Base-by-base conservation (phyloP, 768 basidiomycete species). In the Leccinum arenicola region DNA sequence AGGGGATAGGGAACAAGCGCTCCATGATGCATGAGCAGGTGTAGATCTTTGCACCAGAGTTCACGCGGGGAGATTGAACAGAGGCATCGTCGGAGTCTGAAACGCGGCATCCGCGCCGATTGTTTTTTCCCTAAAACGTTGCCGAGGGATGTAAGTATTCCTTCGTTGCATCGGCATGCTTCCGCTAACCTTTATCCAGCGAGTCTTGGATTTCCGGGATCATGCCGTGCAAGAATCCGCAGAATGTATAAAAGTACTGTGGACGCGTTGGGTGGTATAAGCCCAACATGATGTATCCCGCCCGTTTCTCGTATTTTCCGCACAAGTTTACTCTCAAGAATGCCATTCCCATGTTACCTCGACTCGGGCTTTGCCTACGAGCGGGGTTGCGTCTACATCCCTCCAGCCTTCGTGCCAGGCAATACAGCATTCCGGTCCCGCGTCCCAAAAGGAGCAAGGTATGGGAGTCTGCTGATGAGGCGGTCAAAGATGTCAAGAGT, bases 401-500 rank as follows among this genome's bases (percentile, higher is more conserved):
- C 8, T 56, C 43, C 38, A 57, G 43, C 31, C 48, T 56, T 47
- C 53, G 33, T 54, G 27, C 9, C 35, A 60, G 43, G 43, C 36
- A 25, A 25, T 59, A 63, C 51, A 59, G 60, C 12, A 45, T 60
- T 8, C 25, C 36, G 4, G n/a, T 58, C 23, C 8, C 61, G 40
- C 56, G 38, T 19, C 67, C 61, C 21, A 68, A 66, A 31, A 73
- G 67, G 66, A 67, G 64, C 59, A 91, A 95, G 73, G 78, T 95
- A 17, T 95, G 87, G 85, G 75, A 77, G 36, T 88, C 86, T 9
- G 86, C 79, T 0, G 91, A 93, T 50, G 89, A 91, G 54, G 93
- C 92, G 2, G 82, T 95, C 61, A 80, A 83, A 68, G 93, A 91
- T 64, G 79, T 95, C 69, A 87, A 89, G 76, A 86, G 87, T 2